phyloP scores from a whole-genome alignment of 1,139 yeast genomes.

The Protomyces gravidus region DNA sequence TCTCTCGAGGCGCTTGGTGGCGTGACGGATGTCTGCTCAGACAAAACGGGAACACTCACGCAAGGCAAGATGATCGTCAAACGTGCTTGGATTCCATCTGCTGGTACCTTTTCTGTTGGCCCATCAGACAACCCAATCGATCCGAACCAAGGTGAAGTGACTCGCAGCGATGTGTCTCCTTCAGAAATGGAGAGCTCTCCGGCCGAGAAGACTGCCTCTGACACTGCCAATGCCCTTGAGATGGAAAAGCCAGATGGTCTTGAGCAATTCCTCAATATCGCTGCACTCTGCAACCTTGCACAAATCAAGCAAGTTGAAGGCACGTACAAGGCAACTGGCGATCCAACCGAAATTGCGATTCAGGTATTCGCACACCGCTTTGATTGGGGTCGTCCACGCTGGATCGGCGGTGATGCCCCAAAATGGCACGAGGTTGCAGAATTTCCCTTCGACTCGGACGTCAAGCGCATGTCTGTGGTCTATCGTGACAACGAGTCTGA shows the following conservation, averaged over 20 bases:
- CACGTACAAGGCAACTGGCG: slow-evolving; percentile 74
- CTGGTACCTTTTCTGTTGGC: slow-evolving; percentile 61
- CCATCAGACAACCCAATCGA: slow-evolving; percentile 66
- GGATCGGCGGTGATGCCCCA: slow-evolving; percentile 29
- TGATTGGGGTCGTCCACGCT: slow-evolving; percentile 45
- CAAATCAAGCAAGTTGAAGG: slow-evolving; percentile 45
- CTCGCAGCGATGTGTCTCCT: slow-evolving; percentile 6
- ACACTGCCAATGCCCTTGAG: neutral
- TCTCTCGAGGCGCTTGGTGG: slow-evolving; percentile 78
- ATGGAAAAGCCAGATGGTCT: slow-evolving; percentile 36
- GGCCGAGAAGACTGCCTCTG: neutral
- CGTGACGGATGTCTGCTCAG: slow-evolving; percentile 75
- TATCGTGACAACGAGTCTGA: slow-evolving; percentile 45
- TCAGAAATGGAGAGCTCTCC: neutral
- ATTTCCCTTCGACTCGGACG: slow-evolving; percentile 72
- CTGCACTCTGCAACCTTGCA: slow-evolving; percentile 72
- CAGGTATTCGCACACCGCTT: slow-evolving; percentile 65
- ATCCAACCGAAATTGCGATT: slow-evolving; percentile 79
- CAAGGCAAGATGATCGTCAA: slow-evolving; percentile 75
- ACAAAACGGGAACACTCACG: slow-evolving; percentile 77
- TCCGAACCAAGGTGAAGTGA: slow-evolving; percentile 61
- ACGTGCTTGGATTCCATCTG: slow-evolving; percentile 70
- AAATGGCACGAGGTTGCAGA: slow-evolving; percentile 53
- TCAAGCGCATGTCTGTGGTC: slow-evolving; percentile 41
- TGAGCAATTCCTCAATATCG: slow-evolving; percentile 53